These are phyloP conservation scores for Setaria italica DNA, from an alignment of 202 grass and related monocot species.

Conservation along the genomic window DNA sequence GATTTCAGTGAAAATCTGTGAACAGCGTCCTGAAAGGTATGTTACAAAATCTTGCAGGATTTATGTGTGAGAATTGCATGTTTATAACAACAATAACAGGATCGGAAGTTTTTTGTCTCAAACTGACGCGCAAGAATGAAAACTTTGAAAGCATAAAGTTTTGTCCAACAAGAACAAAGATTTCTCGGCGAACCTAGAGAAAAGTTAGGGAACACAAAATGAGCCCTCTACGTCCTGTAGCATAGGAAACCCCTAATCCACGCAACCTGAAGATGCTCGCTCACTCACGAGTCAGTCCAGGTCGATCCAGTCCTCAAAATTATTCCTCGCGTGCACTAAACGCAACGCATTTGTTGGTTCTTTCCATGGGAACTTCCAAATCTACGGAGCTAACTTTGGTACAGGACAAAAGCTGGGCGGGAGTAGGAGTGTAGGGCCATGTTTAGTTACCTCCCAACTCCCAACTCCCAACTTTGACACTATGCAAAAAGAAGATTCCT, in stretches of 20 bases:
- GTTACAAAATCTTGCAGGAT: background rate
- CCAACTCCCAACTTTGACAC: too few relatives aligned
- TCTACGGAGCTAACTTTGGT: background rate
- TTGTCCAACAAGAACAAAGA: background rate
- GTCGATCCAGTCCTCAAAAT: background rate
- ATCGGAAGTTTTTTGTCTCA: too few relatives aligned
- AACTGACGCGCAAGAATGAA: background rate
- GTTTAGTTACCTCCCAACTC: too few relatives aligned
- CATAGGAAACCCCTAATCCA: background rate
- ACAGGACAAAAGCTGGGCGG: too few relatives aligned
- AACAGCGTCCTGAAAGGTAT: background rate
- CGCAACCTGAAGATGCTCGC: background rate
- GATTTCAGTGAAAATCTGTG: background rate
- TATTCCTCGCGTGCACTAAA: constrained; percentile 1
- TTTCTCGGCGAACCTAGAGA: background rate
- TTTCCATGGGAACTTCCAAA: background rate
- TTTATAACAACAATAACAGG: background rate
- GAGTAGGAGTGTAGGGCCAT: too few relatives aligned
- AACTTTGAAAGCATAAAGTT: background rate
- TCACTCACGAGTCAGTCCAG: background rate
- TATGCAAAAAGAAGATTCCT: too few relatives aligned
- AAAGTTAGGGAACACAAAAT: background rate
- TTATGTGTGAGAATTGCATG: background rate
- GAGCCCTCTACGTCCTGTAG: background rate
- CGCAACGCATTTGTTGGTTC: background rate